These are phyloP conservation scores for Castanopsis chinensis DNA, from an alignment of 306 rosid genomes.

Conservation along the genomic window DNA sequence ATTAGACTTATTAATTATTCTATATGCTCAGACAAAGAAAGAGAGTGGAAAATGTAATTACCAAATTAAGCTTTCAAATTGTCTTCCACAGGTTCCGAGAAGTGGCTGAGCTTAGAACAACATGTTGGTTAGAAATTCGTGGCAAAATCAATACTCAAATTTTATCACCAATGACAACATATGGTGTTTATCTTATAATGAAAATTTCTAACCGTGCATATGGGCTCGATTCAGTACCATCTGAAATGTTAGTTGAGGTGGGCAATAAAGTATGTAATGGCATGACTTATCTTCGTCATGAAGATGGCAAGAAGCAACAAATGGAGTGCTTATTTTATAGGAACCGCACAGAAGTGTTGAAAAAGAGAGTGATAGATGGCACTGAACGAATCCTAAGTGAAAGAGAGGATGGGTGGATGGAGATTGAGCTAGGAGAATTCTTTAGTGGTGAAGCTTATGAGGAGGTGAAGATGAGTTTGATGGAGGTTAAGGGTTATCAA, in stretches of 20 bases:
- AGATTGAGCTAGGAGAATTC: too few species aligned
- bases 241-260: too few species aligned
- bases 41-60: too few species aligned
- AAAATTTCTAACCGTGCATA: too few species aligned
- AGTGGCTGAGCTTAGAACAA: neutral
- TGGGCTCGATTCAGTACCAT: too few species aligned
- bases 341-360: conserved; percentile 2
- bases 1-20: too few species aligned
- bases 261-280: neutral
- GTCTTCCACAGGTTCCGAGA: conserved; percentile 19
- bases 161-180: conserved; percentile 17
- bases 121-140: neutral
- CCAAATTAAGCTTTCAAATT: neutral
- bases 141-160: conserved; percentile 18
- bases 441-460: too few species aligned
- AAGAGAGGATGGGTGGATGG: too few species aligned
- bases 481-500: conserved; percentile 17
- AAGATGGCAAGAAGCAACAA: neutral
- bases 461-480: too few species aligned
- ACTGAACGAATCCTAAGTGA: too few species aligned
- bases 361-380: too few species aligned
- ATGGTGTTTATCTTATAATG: conserved; percentile 19
- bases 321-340: conserved; percentile 15
- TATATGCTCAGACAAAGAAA: too few species aligned
- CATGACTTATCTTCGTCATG: neutral